Percentiles rank a stretch among this genome's conserved stretches.
These are phyloP conservation scores for Purshia tridentata DNA, from an alignment of 306 rosid species.

Conservation along the genomic window DNA sequence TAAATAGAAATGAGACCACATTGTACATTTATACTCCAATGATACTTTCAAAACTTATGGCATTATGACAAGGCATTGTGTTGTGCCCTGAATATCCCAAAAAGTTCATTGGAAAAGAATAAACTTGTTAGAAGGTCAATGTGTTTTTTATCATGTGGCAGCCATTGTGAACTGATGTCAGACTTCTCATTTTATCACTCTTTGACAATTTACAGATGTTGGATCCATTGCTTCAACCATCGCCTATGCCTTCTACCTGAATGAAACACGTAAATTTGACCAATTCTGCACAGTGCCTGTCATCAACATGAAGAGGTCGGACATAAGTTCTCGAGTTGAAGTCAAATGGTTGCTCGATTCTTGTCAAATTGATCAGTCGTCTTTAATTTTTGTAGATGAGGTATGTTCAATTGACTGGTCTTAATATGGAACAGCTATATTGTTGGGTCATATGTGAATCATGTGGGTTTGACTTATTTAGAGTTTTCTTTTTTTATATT, in stretches of 20 bases:
- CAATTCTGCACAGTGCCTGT: conserved; percentile 68
- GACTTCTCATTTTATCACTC: not conserved
- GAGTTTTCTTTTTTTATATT: not conserved
- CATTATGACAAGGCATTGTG: not conserved
- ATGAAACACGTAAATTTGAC: conserved; percentile 44
- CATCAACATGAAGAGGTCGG: conserved; percentile 69
- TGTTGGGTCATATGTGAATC: not conserved
- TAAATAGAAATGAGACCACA: not conserved
- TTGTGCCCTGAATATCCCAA: not conserved
- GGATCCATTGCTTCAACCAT: conserved; percentile 72
- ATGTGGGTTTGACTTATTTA: not conserved
- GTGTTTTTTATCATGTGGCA: not conserved
- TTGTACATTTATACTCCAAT: too few relatives aligned
- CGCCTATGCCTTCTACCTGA: conserved; percentile 73
- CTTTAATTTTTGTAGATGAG: conserved; percentile 78
- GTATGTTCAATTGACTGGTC: conserved; percentile 33
- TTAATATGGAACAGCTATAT: not conserved
- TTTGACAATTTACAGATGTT: conserved; percentile 50
- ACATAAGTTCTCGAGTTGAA: conserved; percentile 61
- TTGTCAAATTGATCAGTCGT: conserved; percentile 68
- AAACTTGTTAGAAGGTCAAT: not conserved
- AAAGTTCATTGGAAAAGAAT: not conserved
- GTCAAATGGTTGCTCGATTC: conserved; percentile 84
- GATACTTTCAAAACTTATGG: not conserved
- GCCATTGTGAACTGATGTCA: not conserved